Conservation (phyloP, 345 rosid species). For the Arabidopsis arenosa region DNA sequence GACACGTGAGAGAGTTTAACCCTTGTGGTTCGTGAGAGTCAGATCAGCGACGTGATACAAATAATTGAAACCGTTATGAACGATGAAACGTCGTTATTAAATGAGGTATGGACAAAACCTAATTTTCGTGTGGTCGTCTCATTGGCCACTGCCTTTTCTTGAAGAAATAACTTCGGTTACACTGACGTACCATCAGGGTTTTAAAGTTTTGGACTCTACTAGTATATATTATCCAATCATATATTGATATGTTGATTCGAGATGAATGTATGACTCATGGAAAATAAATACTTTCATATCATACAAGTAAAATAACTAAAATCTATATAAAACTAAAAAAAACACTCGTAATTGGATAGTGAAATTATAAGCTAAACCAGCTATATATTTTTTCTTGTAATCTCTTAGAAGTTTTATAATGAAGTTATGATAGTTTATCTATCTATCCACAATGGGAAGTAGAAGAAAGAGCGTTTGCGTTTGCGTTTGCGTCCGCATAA, state of each 20-base stretch:
- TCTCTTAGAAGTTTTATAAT: background rate
- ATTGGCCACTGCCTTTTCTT: constrained; percentile 39
- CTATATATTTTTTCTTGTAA: background rate
- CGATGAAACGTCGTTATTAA: constrained; percentile 40
- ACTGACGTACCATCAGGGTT: constrained; percentile 39
- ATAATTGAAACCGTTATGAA: constrained; percentile 43
- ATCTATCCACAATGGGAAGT: background rate
- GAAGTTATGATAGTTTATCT: background rate
- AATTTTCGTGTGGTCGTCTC: constrained; percentile 32
- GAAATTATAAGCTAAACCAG: background rate
- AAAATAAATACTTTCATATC: constrained; percentile 5
- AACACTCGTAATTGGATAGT: no score
- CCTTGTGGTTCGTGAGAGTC: constrained; percentile 43
- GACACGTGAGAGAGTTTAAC: constrained; percentile 34
- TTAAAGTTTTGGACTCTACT: constrained; percentile 25
- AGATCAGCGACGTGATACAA: constrained; percentile 34
- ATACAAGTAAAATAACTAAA: constrained; percentile 16
- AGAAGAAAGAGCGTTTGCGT: background rate
- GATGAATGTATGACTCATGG: constrained; percentile 1
- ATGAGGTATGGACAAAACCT: constrained; percentile 37
- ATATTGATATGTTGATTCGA: constrained; percentile 11
- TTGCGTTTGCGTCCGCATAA: background rate
- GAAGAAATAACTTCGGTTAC: constrained; percentile 41
- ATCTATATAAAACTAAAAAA: no score
- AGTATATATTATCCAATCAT: constrained; percentile 30